Percentiles rank a stretch among this genome's conserved stretches.
phyloP scores from a whole-genome alignment of 345 rosid species.

The Carallia pectinifolia region DNA sequence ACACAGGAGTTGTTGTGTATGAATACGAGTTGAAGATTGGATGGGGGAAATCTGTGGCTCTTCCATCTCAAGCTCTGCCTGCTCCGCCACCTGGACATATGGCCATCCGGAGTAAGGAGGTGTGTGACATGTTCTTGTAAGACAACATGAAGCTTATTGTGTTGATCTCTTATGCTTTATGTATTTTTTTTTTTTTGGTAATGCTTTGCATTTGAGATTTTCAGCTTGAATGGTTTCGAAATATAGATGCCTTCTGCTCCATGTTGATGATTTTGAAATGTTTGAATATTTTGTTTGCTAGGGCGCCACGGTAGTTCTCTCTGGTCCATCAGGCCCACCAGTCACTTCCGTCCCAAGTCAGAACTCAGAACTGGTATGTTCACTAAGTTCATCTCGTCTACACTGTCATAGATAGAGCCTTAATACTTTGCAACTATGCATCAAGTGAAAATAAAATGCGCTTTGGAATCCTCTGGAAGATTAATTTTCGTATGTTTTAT shows the following conservation, averaged over 20 bases:
- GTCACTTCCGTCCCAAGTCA: slow-evolving; percentile 77
- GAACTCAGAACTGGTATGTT: slow-evolving; percentile 85
- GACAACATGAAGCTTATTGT: not conserved
- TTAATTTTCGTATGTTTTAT: too few species aligned
- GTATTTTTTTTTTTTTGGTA: not conserved
- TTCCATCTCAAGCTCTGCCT: slow-evolving; percentile 97
- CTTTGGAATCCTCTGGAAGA: too few species aligned
- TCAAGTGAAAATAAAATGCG: not conserved
- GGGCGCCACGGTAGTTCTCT: slow-evolving; percentile 89
- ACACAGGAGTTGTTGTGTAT: slow-evolving; percentile 82
- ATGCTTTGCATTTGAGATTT: not conserved
- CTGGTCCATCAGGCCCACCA: slow-evolving; percentile 99
- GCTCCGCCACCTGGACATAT: slow-evolving; percentile 99
- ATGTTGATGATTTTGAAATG: slow-evolving; percentile 23
- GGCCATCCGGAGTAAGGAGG: slow-evolving; percentile 99
- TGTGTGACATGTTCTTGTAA: slow-evolving; percentile 28
- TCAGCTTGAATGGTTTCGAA: slow-evolving; percentile 3
- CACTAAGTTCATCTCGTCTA: not conserved
- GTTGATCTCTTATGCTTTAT: not conserved
- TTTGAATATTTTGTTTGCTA: slow-evolving; percentile 38
- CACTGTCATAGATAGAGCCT: not conserved
- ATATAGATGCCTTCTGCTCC: slow-evolving; percentile 1
- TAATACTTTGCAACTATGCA: not conserved
- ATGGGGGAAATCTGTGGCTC: slow-evolving; percentile 99
- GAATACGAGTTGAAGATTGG: slow-evolving; percentile 97